A percentile compares a stretch with the other conserved stretches of the same genome.
phyloP scores from a whole-genome alignment of 352 stramenopile species.

The Detonula confervacea region DNA sequence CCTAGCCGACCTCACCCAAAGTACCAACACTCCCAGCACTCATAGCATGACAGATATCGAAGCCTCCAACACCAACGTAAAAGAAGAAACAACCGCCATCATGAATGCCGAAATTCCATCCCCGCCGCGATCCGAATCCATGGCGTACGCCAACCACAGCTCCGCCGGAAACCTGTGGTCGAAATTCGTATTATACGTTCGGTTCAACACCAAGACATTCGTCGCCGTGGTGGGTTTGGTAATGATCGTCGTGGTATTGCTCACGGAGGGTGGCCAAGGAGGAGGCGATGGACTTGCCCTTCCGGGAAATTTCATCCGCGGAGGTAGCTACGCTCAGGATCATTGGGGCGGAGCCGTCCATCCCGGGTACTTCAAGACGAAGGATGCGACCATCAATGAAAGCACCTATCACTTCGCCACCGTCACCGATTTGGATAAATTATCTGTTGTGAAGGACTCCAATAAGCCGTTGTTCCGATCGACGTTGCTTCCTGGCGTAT shows the following conservation, averaged over 20 bases:
- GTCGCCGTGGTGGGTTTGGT: constrained; percentile 26
- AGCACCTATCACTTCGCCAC: constrained; percentile 87
- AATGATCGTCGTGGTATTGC: constrained; percentile 35
- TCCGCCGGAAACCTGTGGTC: constrained; percentile 6
- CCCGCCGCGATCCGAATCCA: constrained; percentile 39
- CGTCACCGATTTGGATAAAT: constrained; percentile 96
- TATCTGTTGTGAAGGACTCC: constrained; percentile 88
- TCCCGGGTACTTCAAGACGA: constrained; percentile 70
- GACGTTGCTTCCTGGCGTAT: constrained; percentile 90
- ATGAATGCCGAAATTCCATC: constrained; percentile 27
- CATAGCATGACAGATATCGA: constrained; percentile 6
- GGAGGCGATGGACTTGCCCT: not conserved
- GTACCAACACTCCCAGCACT: constrained; percentile 2
- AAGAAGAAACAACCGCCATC: not conserved
- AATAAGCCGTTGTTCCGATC: constrained; percentile 92
- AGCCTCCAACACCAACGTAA: not conserved
- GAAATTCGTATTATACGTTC: constrained; percentile 40
- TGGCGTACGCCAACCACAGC: constrained; percentile 36
- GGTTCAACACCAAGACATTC: constrained; percentile 48
- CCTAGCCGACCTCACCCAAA: constrained; percentile 18
- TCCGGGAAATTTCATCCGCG: constrained; percentile 4
- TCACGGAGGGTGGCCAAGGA: constrained; percentile 9
- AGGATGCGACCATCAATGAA: constrained; percentile 57
- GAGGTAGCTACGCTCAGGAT: constrained; percentile 21
- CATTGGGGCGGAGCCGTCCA: constrained; percentile 64